Evolutionary conservation across 345 rosid species (phyloP).

Genomic region (Eucalyptus decipiens): DNA sequence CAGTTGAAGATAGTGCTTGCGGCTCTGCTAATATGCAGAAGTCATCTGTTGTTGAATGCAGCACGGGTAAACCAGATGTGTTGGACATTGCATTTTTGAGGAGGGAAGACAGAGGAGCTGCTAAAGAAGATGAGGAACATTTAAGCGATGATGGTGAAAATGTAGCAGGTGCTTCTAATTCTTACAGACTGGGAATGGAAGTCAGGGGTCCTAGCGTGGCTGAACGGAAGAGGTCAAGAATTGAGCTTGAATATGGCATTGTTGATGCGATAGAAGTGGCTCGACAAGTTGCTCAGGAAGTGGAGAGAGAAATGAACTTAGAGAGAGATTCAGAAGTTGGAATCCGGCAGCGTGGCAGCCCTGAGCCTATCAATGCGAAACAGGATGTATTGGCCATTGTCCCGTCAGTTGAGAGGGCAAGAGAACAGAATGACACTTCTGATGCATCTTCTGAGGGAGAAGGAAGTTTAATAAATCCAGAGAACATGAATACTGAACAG

Average conservation of each 20-base stretch:
- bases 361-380: constrained; percentile 29
- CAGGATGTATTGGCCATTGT: constrained; percentile 2
- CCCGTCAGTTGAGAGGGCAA: constrained; percentile 24
- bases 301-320: constrained; percentile 69
- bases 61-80: constrained; percentile 13
- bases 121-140: constrained; percentile 16
- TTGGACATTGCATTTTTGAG: constrained; percentile 9
- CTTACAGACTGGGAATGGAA: constrained; percentile 17
- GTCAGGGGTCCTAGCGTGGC: constrained; percentile 21
- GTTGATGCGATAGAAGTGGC: constrained; percentile 93
- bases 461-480: constrained; percentile 2
- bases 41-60: constrained; percentile 19
- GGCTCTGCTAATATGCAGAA: constrained; percentile 20
- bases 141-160: constrained; percentile 19
- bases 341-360: constrained; percentile 25
- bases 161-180: constrained; percentile 18
- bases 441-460: constrained; percentile 21
- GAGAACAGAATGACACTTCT: constrained; percentile 25
- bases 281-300: constrained; percentile 87
- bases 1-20: constrained; percentile 15
- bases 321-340: constrained; percentile 39
- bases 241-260: constrained; percentile 60
- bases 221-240: constrained; percentile 34
- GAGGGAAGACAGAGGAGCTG: constrained; percentile 18
- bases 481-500: constrained; percentile 13